phyloP scores from a whole-genome alignment of 23 red algal genomes.

The Gracilaria vermiculophylla region DNA sequence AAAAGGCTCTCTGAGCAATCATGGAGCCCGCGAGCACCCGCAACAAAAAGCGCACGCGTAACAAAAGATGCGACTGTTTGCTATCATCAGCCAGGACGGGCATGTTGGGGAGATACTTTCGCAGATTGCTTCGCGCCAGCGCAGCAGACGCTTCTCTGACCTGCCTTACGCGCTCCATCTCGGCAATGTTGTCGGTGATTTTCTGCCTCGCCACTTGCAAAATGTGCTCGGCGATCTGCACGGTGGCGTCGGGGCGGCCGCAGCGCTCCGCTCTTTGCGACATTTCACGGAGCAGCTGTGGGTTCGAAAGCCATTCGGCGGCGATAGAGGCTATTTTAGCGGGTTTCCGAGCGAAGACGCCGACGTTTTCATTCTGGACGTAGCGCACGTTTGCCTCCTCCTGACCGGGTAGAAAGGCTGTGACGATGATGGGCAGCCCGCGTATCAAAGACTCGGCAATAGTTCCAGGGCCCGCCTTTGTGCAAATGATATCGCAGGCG shows the following conservation, averaged over 20 bases:
- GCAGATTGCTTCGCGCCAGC: not conserved
- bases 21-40: constrained; percentile 14
- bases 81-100: not conserved
- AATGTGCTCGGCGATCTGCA: constrained; percentile 51
- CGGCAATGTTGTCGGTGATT: constrained; percentile 13
- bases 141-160: constrained; percentile 7
- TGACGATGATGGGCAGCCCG: constrained; percentile 80
- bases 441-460: constrained; percentile 87
- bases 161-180: constrained; percentile 14
- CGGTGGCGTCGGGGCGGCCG: constrained; percentile 42
- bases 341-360: constrained; percentile 63
- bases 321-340: constrained; percentile 57
- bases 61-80: constrained; percentile 15
- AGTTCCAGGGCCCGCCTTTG: constrained; percentile 88
- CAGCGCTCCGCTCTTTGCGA: not conserved
- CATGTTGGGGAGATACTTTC: not conserved
- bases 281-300: constrained; percentile 39
- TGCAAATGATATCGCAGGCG: constrained; percentile 70
- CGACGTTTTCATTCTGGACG: constrained; percentile 61
- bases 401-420: constrained; percentile 79
- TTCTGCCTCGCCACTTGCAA: constrained; percentile 11
- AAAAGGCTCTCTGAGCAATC: constrained; percentile 20
- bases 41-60: constrained; percentile 29
- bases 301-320: constrained; percentile 67
- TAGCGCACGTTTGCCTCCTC: constrained; percentile 81